These are phyloP conservation scores for Melanogaster broomeanus DNA, from an alignment of 768 basidiomycete species.

Conservation along the genomic window DNA sequence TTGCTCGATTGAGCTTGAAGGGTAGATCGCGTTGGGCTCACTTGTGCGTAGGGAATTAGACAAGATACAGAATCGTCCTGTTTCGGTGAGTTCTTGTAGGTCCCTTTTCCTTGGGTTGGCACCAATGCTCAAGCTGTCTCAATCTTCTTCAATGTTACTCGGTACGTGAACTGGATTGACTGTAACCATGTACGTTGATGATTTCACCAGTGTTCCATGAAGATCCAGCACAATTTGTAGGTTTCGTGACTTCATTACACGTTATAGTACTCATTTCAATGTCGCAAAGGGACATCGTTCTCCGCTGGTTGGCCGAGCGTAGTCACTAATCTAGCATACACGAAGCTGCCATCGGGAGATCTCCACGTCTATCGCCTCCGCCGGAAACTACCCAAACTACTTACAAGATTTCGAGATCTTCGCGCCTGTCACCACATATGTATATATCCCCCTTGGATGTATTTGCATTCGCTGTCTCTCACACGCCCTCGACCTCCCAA, in stretches of 20 bases:
- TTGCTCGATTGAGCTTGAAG: no score
- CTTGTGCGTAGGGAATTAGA: slow-evolving; percentile 50
- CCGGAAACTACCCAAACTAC: background rate
- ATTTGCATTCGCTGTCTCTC: background rate
- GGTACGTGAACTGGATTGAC: slow-evolving; percentile 40
- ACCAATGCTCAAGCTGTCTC: background rate
- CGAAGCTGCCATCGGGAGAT: background rate
- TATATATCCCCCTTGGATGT: background rate
- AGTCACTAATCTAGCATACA: slow-evolving; percentile 51
- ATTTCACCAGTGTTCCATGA: slow-evolving; percentile 85
- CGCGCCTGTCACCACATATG: background rate
- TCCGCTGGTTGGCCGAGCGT: slow-evolving; percentile 82
- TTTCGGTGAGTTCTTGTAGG: slow-evolving; percentile 64
- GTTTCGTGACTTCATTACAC: slow-evolving; percentile 27
- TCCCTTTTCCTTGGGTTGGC: background rate
- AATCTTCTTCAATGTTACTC: slow-evolving; percentile 68
- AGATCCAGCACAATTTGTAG: slow-evolving; percentile 90
- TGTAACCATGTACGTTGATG: background rate
- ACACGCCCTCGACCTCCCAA: slow-evolving; percentile 39
- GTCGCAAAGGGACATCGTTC: slow-evolving; percentile 68
- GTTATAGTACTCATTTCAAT: background rate
- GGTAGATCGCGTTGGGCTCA: slow-evolving; percentile 26
- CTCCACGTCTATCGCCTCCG: background rate
- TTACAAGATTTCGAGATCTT: background rate
- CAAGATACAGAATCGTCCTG: slow-evolving; percentile 76